Conservation (phyloP, 176 grass and related monocot species). For the Hordeum vulgare region MorexV3_pseudomolecules_assembly NC_058520.1:99556682-99557181, state of each 20-base stretch:
- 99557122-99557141: too few species aligned
- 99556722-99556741: slow-evolving; percentile 1
- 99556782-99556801: slow-evolving; percentile 5
- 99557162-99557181: too few species aligned
- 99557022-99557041: slow-evolving; percentile 10
- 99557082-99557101: background rate
- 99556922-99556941: background rate
- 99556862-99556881: slow-evolving; percentile 30
- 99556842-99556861: background rate
- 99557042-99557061: slow-evolving; percentile 9
- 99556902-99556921: background rate
- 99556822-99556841: slow-evolving; percentile 53
- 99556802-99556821: slow-evolving; percentile 48
- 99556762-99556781: slow-evolving; percentile 1
- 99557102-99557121: too few species aligned
- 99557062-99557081: background rate
- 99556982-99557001: background rate
- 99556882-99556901: background rate
- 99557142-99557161: too few species aligned
- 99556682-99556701: slow-evolving; percentile 35
- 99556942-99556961: background rate
- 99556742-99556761: slow-evolving; percentile 24
- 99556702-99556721: slow-evolving; percentile 34
- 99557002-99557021: background rate
- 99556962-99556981: background rate